phyloP scores from a whole-genome alignment of 768 basidiomycete genomes.

The Russula emetica region DNA sequence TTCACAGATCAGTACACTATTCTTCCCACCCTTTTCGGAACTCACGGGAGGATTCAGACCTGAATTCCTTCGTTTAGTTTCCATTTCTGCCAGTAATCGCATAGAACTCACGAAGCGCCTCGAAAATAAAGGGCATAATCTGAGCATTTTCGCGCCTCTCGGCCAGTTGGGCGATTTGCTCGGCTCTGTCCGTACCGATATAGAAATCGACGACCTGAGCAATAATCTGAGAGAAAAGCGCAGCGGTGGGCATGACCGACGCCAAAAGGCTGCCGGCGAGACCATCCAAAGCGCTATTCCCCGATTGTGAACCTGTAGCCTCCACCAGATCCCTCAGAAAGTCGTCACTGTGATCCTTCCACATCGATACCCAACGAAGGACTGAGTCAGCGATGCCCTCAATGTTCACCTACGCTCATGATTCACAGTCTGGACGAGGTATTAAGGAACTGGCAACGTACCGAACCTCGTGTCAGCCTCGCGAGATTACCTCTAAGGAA shows the following conservation, averaged over 20 bases:
- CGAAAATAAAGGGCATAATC: conserved; percentile 24
- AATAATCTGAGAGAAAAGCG: conserved; percentile 53
- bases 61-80: conserved; percentile 12
- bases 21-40: neutral
- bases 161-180: conserved; percentile 6
- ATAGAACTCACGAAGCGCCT: conserved; percentile 25
- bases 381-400: conserved; percentile 28
- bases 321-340: conserved; percentile 29
- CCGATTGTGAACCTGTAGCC: conserved; percentile 2
- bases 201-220: conserved; percentile 59
- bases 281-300: conserved; percentile 33
- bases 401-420: conserved; percentile 1
- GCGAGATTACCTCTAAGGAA: conserved; percentile 28
- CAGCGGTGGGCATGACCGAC: conserved; percentile 51
- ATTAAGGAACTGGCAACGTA: conserved; percentile 3
- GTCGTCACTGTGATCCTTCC: conserved; percentile 17
- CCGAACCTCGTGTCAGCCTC: conserved; percentile 11
- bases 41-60: conserved; percentile 28
- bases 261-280: conserved; percentile 51
- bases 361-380: conserved; percentile 30
- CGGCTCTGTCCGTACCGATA: conserved; percentile 33
- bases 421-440: neutral
- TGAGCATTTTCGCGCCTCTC: neutral
- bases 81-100: neutral
- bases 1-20: neutral